Conservation (phyloP, 345 rosid genomes). For the Passiflora organensis region DNA sequence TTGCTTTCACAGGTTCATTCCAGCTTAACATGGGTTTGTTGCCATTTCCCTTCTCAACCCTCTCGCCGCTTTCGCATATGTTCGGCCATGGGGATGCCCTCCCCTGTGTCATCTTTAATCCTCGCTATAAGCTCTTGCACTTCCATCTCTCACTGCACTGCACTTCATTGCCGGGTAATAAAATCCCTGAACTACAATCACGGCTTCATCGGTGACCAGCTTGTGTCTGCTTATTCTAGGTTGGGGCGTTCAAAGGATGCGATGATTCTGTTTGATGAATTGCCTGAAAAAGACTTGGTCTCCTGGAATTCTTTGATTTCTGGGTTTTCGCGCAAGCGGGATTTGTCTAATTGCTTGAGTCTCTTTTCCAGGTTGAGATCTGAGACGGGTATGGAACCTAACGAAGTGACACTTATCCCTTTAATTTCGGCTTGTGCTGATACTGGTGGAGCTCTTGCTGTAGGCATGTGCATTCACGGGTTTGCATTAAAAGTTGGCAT, state of each 20-base stretch:
- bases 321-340: conserved; percentile 39
- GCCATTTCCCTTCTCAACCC: conserved; percentile 4
- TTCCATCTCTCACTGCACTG: conserved; percentile 20
- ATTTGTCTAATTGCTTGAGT: conserved; percentile 28
- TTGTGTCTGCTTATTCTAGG: conserved; percentile 35
- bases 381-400: conserved; percentile 35
- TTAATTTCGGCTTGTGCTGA: conserved; percentile 49
- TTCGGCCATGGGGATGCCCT: conserved; percentile 22
- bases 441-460: conserved; percentile 27
- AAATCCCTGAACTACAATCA: conserved; percentile 48
- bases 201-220: conserved; percentile 64
- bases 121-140: conserved; percentile 33
- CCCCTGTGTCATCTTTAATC: conserved; percentile 42
- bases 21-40: conserved; percentile 1
- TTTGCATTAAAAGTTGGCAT: conserved; percentile 42
- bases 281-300: conserved; percentile 48
- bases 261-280: conserved; percentile 53
- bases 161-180: conserved; percentile 43
- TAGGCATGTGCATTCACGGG: conserved; percentile 54
- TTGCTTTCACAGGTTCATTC: not conserved
- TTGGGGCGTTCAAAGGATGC: conserved; percentile 38
- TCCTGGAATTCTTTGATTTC: conserved; percentile 72
- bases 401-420: conserved; percentile 47
- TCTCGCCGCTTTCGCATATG: conserved; percentile 13
- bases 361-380: conserved; percentile 36